Percentiles rank a stretch among this genome's conserved stretches.
phyloP scores from a whole-genome alignment of 345 rosid genomes.

The Eutrema heterophyllum region DNA sequence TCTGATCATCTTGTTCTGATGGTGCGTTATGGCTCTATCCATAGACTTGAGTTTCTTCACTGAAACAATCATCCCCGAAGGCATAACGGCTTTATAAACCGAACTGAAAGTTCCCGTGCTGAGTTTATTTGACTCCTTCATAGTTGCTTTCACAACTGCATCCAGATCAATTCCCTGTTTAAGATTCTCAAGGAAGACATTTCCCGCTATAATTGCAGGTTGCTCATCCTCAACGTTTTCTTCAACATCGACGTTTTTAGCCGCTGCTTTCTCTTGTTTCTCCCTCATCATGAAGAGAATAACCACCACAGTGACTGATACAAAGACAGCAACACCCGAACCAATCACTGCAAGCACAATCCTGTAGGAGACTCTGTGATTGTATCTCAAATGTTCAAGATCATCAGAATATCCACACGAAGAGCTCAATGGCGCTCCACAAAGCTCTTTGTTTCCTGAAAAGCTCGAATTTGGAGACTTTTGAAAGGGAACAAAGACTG shows the following conservation, averaged over 20 bases:
- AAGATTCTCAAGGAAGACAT: conserved; percentile 77
- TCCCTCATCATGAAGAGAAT: conserved; percentile 93
- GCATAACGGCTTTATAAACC: conserved; percentile 87
- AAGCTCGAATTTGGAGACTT: conserved; percentile 84
- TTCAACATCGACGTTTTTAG: conserved; percentile 43
- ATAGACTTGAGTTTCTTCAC: conserved; percentile 83
- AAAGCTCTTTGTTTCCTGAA: conserved; percentile 70
- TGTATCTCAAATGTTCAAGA: conserved; percentile 43
- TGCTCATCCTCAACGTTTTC: conserved; percentile 45
- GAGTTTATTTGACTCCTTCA: conserved; percentile 81
- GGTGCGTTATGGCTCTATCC: conserved; percentile 79
- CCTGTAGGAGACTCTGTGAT: conserved; percentile 80
- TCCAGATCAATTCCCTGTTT: conserved; percentile 89
- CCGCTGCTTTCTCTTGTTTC: conserved; percentile 73
- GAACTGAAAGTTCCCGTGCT: conserved; percentile 86
- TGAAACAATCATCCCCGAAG: conserved; percentile 78
- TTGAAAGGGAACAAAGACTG: conserved; percentile 75
- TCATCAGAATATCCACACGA: conserved; percentile 45
- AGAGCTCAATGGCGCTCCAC: conserved; percentile 75
- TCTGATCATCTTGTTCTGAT: conserved; percentile 90
- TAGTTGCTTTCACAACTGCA: conserved; percentile 71
- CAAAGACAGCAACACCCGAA: conserved; percentile 84
- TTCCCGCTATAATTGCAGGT: conserved; percentile 71
- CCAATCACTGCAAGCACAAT: conserved; percentile 81
- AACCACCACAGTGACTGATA: conserved; percentile 78